phyloP scores from a whole-genome alignment of 1,284 basidiomycete species.

The Trichosporon asahii region DNA sequence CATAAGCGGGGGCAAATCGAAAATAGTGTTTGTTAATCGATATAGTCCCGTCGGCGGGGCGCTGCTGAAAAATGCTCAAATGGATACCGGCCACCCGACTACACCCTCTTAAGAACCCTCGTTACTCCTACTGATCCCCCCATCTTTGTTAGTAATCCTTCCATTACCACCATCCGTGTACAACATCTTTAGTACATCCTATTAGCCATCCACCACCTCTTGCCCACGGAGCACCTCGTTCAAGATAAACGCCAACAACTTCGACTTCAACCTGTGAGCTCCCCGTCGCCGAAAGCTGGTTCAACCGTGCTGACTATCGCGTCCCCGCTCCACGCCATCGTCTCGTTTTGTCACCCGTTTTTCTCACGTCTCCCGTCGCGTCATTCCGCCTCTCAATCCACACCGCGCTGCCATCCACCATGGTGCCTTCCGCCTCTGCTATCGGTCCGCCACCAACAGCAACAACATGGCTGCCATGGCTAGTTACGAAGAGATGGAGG shows the following conservation, averaged over 20 bases:
- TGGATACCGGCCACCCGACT: background rate
- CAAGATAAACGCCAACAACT: slow-evolving; percentile 22
- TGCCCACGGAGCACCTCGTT: slow-evolving; percentile 10
- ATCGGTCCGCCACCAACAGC: background rate
- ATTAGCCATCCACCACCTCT: background rate
- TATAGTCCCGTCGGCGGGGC: background rate
- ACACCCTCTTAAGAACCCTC: slow-evolving; percentile 1
- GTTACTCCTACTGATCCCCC: background rate
- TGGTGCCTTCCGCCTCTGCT: background rate
- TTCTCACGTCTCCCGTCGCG: background rate
- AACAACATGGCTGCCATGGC: slow-evolving; percentile 10
- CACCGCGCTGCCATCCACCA: slow-evolving; percentile 7
- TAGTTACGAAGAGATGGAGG: slow-evolving; percentile 47
- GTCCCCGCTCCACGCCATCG: background rate
- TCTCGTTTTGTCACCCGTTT: background rate
- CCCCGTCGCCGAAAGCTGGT: slow-evolving; percentile 6
- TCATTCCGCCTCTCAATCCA: background rate
- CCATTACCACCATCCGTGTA: slow-evolving; percentile 7
- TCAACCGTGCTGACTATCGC: background rate
- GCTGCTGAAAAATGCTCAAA: background rate
- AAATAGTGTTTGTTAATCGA: background rate
- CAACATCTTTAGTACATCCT: background rate
- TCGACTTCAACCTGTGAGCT: slow-evolving; percentile 14
- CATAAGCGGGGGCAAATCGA: slow-evolving; percentile 7
- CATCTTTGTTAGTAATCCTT: slow-evolving; percentile 9